Evolutionary conservation across 2,329 filamentous ascomycete species (phyloP).

Genomic region (Ophiostoma piceae): DNA sequence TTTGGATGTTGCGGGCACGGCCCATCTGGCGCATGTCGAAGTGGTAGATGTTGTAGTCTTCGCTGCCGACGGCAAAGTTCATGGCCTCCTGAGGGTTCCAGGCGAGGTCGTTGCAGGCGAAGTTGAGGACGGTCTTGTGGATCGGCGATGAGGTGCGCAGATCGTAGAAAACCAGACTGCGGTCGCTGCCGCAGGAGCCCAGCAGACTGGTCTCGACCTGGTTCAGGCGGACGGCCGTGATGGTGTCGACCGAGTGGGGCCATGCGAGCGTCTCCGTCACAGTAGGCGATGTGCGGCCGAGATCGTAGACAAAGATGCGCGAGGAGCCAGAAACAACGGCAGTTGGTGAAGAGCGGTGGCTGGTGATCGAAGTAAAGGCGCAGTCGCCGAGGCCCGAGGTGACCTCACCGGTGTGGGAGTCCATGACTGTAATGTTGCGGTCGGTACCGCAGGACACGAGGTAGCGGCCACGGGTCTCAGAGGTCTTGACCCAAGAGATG

Average conservation of each 20-base stretch:
- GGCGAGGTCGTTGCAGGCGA: slow-evolving; percentile 75
- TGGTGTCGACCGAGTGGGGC: slow-evolving; percentile 65
- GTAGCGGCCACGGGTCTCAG: slow-evolving; percentile 32
- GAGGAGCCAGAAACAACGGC: slow-evolving; percentile 27
- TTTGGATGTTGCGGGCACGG: slow-evolving; percentile 30
- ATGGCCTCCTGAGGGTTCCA: slow-evolving; percentile 79
- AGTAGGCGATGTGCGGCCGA: slow-evolving; percentile 23
- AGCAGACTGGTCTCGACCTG: slow-evolving; percentile 89
- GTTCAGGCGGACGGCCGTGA: slow-evolving; percentile 84
- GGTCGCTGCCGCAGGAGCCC: slow-evolving; percentile 77
- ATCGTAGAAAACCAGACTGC: slow-evolving; percentile 86
- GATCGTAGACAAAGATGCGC: slow-evolving; percentile 27
- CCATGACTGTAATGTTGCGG: slow-evolving; percentile 81
- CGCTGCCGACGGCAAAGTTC: slow-evolving; percentile 81
- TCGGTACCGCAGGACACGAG: slow-evolving; percentile 64
- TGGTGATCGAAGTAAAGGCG: slow-evolving; percentile 60
- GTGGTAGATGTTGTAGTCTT: slow-evolving; percentile 88
- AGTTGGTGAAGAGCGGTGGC: slow-evolving; percentile 25
- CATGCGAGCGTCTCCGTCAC: slow-evolving; percentile 27
- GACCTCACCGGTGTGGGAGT: slow-evolving; percentile 77
- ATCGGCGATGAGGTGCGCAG: slow-evolving; percentile 80
- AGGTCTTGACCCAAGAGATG: slow-evolving; percentile 73
- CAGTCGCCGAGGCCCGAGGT: slow-evolving; percentile 79
- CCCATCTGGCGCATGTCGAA: slow-evolving; percentile 72
- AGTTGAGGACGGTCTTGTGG: slow-evolving; percentile 71